phyloP scores from a whole-genome alignment of 2,329 filamentous ascomycete species.

The Dendrostoma leiphaemia region DNA sequence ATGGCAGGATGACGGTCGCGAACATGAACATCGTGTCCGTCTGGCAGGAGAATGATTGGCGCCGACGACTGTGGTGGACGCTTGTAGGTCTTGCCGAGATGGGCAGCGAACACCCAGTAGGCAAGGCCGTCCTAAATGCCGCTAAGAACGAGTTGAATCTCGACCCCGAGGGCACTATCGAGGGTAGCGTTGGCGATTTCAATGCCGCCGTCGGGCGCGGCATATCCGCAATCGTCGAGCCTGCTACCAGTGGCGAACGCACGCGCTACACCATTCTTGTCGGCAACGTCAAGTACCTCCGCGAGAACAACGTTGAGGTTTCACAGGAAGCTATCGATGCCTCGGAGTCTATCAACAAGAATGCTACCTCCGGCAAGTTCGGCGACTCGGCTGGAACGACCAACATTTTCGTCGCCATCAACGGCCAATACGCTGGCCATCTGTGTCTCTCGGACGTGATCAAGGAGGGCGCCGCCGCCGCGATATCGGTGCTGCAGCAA shows the following conservation, averaged over 20 bases:
- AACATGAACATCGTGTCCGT: conserved; percentile 61
- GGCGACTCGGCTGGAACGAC: conserved; percentile 68
- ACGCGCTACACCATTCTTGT: conserved; percentile 76
- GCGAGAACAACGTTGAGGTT: conserved; percentile 66
- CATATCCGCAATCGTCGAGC: conserved; percentile 78
- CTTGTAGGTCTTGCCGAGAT: conserved; percentile 92
- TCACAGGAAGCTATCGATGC: conserved; percentile 62
- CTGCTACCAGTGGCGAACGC: conserved; percentile 64
- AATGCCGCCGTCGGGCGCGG: conserved; percentile 80
- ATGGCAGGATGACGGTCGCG: conserved; percentile 93
- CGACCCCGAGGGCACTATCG: conserved; percentile 68
- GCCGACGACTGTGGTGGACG: conserved; percentile 86
- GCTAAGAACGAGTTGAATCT: conserved; percentile 76
- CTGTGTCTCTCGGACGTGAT: conserved; percentile 86
- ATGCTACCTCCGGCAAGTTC: conserved; percentile 32
- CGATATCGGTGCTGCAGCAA: conserved; percentile 72
- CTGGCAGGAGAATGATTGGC: conserved; percentile 70
- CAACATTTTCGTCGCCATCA: conserved; percentile 87
- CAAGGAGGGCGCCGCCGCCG: conserved; percentile 80
- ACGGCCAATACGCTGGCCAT: conserved; percentile 75
- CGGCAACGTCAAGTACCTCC: conserved; percentile 78
- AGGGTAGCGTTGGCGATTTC: conserved; percentile 85
- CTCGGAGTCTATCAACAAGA: conserved; percentile 58
- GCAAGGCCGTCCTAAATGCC: conserved; percentile 76
- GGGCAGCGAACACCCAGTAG: conserved; percentile 93